These are phyloP conservation scores for Fragaria nilgerrensis DNA, from an alignment of 306 rosid genomes.

Conservation along the genomic window DNA sequence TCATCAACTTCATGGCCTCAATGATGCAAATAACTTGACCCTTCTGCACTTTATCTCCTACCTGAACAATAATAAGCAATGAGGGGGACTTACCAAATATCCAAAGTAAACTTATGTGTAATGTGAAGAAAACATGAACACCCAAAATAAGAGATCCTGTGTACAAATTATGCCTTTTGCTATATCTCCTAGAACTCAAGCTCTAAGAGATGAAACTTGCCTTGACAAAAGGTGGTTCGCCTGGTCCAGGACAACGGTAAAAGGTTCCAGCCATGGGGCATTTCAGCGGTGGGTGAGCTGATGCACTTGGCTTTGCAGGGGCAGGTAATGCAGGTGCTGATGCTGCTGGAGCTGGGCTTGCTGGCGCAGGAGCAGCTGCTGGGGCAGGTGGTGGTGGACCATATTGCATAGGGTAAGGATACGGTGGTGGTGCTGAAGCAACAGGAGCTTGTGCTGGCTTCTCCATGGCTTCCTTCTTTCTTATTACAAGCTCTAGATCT, in stretches of 20 bases:
- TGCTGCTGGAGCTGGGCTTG: conserved; percentile 47
- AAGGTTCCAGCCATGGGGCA: conserved; percentile 99
- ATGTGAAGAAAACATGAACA: neutral
- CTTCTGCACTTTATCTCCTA: conserved; percentile 89
- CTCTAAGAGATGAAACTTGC: conserved; percentile 29
- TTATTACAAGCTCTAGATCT: conserved; percentile 63
- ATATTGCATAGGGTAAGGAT: conserved; percentile 33
- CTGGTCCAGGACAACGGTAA: conserved; percentile 70
- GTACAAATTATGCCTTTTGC: neutral
- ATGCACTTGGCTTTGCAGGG: conserved; percentile 48
- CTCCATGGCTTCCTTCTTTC: conserved; percentile 78
- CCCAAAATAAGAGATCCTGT: neutral
- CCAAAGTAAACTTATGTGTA: neutral
- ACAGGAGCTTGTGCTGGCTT: conserved; percentile 42
- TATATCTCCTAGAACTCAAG: conserved; percentile 9
- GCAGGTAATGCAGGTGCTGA: conserved; percentile 48
- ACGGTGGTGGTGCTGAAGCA: conserved; percentile 33
- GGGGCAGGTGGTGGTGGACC: conserved; percentile 38
- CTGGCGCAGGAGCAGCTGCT: conserved; percentile 42
- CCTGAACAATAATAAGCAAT: conserved; percentile 46
- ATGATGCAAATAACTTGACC: conserved; percentile 86
- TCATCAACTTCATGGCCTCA: conserved; percentile 98
- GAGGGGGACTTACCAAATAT: neutral
- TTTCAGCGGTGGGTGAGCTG: conserved; percentile 72
- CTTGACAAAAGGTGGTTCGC: conserved; percentile 89